phyloP scores from a whole-genome alignment of 2,329 filamentous ascomycete genomes.

The Pseudogymnoascus sp. region DNA sequence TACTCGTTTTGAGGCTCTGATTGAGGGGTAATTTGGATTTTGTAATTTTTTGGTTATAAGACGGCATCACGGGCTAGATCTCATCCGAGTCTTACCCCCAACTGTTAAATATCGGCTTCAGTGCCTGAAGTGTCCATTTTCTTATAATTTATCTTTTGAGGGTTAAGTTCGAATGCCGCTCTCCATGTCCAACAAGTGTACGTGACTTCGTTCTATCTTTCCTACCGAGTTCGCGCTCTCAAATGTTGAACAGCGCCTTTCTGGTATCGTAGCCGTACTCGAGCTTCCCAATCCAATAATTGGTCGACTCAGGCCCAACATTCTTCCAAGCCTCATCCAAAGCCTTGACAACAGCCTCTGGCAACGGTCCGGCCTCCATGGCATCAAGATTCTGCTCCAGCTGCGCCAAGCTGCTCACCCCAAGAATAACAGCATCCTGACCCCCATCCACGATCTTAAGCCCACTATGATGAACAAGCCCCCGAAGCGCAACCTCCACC shows the following conservation, averaged over 20 bases:
- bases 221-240: neutral
- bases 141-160: neutral
- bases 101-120: neutral
- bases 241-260: slow-evolving; percentile 18
- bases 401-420: slow-evolving; percentile 32
- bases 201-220: neutral
- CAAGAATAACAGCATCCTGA: slow-evolving; percentile 35
- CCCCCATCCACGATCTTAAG: slow-evolving; percentile 42
- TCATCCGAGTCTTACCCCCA: neutral
- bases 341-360: slow-evolving; percentile 53
- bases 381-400: slow-evolving; percentile 34
- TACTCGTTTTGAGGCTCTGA: neutral
- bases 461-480: slow-evolving; percentile 49
- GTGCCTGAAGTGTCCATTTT: neutral
- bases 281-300: slow-evolving; percentile 14
- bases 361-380: slow-evolving; percentile 47
- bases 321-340: slow-evolving; percentile 57
- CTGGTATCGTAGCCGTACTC: slow-evolving; percentile 21
- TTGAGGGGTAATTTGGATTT: neutral
- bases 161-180: neutral
- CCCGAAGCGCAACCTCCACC: slow-evolving; percentile 52
- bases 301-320: slow-evolving; percentile 37
- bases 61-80: neutral
- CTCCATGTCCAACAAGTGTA: neutral
- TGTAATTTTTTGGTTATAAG: neutral